A percentile compares a stretch with the other conserved stretches of the same genome.
These are phyloP conservation scores for Mycena citricolor DNA, from an alignment of 1,284 basidiomycete species.

Conservation along the genomic window DNA sequence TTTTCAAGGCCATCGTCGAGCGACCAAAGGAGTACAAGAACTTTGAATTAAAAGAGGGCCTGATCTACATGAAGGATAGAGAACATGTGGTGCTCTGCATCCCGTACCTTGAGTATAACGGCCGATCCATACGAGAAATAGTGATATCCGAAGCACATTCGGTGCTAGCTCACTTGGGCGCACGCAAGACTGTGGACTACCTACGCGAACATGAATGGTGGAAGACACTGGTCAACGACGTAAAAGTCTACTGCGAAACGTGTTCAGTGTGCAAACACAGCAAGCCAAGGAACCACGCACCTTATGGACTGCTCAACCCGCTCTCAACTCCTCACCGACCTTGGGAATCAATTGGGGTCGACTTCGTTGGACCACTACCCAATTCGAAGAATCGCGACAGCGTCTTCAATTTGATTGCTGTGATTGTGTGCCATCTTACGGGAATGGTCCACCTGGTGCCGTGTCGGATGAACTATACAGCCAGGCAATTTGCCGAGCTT, in stretches of 20 bases:
- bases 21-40: constrained; percentile 27
- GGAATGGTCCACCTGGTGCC: constrained; percentile 35
- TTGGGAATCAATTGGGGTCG: constrained; percentile 37
- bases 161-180: constrained; percentile 40
- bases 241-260: constrained; percentile 35
- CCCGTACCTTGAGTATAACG: constrained; percentile 26
- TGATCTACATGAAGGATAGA: constrained; percentile 27
- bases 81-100: constrained; percentile 34
- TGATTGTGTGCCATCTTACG: constrained; percentile 37
- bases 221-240: constrained; percentile 30
- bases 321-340: constrained; percentile 27
- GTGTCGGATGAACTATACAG: constrained; percentile 27
- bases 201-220: constrained; percentile 36
- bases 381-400: constrained; percentile 27
- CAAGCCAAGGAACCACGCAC: constrained; percentile 32
- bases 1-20: constrained; percentile 28
- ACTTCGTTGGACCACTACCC: constrained; percentile 42
- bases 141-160: constrained; percentile 39
- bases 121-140: constrained; percentile 28
- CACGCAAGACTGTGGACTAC: constrained; percentile 34
- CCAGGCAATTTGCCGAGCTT: constrained; percentile 36
- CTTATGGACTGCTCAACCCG: constrained; percentile 32
- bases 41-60: constrained; percentile 28
- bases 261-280: constrained; percentile 29
- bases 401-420: constrained; percentile 34